Evolutionary conservation across 352 stramenopile species (phyloP).

Genomic region (Phytophthora melonis): DNA sequence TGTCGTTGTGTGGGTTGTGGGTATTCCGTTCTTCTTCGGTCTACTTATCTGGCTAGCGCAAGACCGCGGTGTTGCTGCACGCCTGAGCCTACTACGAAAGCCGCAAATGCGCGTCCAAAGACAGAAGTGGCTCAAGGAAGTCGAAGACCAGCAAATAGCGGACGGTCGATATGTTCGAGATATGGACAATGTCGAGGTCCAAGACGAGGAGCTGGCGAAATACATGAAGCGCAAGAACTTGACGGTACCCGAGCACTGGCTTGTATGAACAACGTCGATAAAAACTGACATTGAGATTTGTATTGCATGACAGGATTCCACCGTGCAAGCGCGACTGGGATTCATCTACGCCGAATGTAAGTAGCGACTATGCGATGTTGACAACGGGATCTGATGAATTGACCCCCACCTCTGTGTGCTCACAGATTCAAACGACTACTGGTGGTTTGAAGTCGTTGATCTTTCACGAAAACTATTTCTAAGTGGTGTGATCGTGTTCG

Average conservation of each 20-base stretch:
- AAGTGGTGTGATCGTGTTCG: slow-evolving; percentile 78
- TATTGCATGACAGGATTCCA: slow-evolving; percentile 57
- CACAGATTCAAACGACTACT: slow-evolving; percentile 68
- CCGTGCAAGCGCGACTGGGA: slow-evolving; percentile 66
- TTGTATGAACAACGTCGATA: background rate
- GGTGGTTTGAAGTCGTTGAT: slow-evolving; percentile 88
- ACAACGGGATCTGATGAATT: background rate
- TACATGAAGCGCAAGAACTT: slow-evolving; percentile 86
- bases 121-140: slow-evolving; percentile 72
- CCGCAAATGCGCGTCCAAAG: slow-evolving; percentile 50
- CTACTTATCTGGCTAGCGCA: slow-evolving; percentile 76
- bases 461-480: slow-evolving; percentile 82
- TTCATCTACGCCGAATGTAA: slow-evolving; percentile 87
- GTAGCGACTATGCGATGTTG: background rate
- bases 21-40: slow-evolving; percentile 85
- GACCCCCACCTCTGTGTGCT: background rate
- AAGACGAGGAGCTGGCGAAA: slow-evolving; percentile 71
- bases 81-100: slow-evolving; percentile 57
- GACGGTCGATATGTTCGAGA: slow-evolving; percentile 58
- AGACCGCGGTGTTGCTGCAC: slow-evolving; percentile 57
- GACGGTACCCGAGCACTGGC: slow-evolving; percentile 34
- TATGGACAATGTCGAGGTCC: slow-evolving; percentile 66
- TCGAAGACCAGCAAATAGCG: slow-evolving; percentile 55
- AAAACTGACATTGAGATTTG: background rate
- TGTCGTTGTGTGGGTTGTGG: slow-evolving; percentile 75